Base-by-base conservation (phyloP, 208 protist species). In the Crithidia bombi region DNA sequence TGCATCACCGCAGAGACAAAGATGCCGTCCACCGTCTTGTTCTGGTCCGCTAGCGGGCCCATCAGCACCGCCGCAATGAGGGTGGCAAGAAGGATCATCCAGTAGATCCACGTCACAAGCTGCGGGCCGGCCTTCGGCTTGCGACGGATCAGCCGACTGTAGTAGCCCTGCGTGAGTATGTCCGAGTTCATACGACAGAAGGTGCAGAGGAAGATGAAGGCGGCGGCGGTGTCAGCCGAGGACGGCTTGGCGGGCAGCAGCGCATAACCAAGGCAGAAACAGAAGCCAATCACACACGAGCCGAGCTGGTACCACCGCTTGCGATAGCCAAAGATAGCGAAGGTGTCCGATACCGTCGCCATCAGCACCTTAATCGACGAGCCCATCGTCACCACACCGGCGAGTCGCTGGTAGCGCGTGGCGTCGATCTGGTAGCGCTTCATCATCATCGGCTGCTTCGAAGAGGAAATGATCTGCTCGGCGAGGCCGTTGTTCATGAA, bases 151-250 rank as follows among this genome's bases (percentile, higher is more conserved):
- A 77, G 26, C 15, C 81, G 74, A 68, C 69, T 82, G 79, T 85
- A 86, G 61, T 79, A 63, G 26, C 85, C 85, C 64, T 91, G 51
- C 39, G 77, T 76, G n/a, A 87, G 85, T 17, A 88, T 84, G 51
- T 86, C 85, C 11, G 86, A 38, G 58, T 80, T 82, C 11, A 68
- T 66, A 38, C 73, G 71, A 28, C 67, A 70, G 56, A 86, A 79
- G 55, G 65, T 38, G 14, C 52, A 68, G 38, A 86, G 52, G 49
- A 91, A 91, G 47, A 82, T 67, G 43, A 91, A 71, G 36, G 56
- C 79, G 38, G 72, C 73, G 11, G 66, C 79, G 11, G 56, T 56
- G 35, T 66, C 23, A n/a, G 69, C 85, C 26, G 67, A 75, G 7
- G 62, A 58, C 5, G 39, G 30, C 50, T 69, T 75, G 1, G 69